Percentiles rank a stretch among this genome's conserved stretches.
Conservation (phyloP, 352 stramenopile species). For the Phytophthora vignae region DNA sequence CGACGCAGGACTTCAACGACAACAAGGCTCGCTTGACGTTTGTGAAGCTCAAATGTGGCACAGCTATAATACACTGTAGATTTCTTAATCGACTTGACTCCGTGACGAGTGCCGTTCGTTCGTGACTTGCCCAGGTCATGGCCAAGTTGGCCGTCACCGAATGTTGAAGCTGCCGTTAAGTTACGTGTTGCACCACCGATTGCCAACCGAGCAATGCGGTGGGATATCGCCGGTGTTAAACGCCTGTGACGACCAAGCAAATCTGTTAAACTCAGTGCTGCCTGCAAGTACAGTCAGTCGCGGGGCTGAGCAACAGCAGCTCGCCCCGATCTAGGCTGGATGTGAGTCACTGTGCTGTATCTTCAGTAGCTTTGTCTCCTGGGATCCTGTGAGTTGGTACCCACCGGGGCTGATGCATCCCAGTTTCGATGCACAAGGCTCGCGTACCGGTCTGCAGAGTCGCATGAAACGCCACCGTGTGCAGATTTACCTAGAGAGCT, state of each 20-base stretch:
- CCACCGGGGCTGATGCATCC: background rate
- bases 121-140: background rate
- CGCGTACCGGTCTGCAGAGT: too few relatives aligned
- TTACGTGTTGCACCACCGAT: background rate
- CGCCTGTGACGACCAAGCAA: background rate
- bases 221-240: background rate
- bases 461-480: too few relatives aligned
- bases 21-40: constrained; percentile 6
- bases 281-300: background rate
- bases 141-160: background rate
- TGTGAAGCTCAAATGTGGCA: background rate
- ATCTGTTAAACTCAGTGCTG: background rate
- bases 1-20: constrained; percentile 1
- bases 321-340: background rate
- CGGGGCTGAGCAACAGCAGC: too few relatives aligned
- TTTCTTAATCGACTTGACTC: constrained; percentile 15
- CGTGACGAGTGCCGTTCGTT: constrained; percentile 5
- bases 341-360: background rate
- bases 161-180: background rate
- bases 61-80: background rate
- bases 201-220: background rate
- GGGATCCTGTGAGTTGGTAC: background rate
- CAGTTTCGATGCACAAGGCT: background rate
- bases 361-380: background rate
- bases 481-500: too few relatives aligned